These are phyloP conservation scores for Tylopilus felleus DNA, from an alignment of 768 basidiomycete genomes.

Conservation along the genomic window DNA sequence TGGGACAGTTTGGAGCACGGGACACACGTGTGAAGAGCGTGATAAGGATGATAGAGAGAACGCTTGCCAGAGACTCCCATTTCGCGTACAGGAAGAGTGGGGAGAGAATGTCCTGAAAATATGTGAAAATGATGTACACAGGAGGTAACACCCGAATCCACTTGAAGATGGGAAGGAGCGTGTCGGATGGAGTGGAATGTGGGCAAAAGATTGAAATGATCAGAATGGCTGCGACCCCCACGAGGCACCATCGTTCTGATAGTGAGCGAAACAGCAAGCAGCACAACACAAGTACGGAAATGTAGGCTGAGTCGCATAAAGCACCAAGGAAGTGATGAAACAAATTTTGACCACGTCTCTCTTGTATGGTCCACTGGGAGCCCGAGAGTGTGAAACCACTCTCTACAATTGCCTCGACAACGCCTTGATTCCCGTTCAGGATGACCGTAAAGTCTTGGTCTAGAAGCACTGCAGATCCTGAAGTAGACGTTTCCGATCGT, in stretches of 20 bases:
- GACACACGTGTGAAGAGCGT: not conserved
- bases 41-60: not conserved
- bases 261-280: not conserved
- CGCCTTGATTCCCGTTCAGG: not conserved
- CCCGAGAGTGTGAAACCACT: not conserved
- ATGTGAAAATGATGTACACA: too few species aligned
- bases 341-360: not conserved
- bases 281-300: not conserved
- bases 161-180: too few species aligned
- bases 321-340: not conserved
- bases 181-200: too few species aligned
- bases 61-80: too few species aligned
- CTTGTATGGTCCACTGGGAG: too few species aligned
- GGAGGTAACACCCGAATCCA: too few species aligned
- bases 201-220: too few species aligned
- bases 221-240: too few species aligned
- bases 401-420: constrained; percentile 1
- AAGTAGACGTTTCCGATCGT: not conserved
- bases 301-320: not conserved
- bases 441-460: constrained; percentile 1
- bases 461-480: not conserved
- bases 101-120: too few species aligned
- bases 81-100: too few species aligned
- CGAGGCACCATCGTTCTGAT: too few species aligned
- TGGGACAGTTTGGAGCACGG: not conserved